Base-by-base conservation (phyloP, 2,329 filamentous ascomycete genomes). In the Diaporthe citri region DNA sequence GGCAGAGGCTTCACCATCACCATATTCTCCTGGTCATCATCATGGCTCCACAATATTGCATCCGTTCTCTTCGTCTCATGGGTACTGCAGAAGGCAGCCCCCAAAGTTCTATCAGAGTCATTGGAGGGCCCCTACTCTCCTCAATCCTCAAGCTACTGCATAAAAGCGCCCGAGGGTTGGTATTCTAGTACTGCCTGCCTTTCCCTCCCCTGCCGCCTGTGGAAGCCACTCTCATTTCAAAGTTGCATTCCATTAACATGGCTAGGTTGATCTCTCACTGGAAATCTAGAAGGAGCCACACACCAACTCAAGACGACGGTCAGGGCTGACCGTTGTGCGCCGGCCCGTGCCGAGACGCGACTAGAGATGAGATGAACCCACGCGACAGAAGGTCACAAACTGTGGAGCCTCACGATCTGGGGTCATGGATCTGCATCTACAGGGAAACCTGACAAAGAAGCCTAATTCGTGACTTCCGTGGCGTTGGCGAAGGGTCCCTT, bases 291-390 rank as follows among this genome's bases (percentile, higher is more conserved):
- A 31, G 52, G 52, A 56, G 52, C 52, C 52, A 28, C 52, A 56
- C 52, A 56, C 52, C 52, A 56, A 15, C 52, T 34, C 17, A 34
- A 56, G 52, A 56, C 52, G 25, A 56, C 28, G 31, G 28, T 12
- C 52, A 17, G n/a, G n/a, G n/a, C n/a, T n/a, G n/a, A 4, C 52
- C 28, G 52, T 52, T 56, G 52, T 36, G 56, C 56, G 31, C 31
- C 56, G 56, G 56, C 56, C 56, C 56, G 31, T 59, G 31, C 56
- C 56, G 56, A 59, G 56, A 39, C 31, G 28, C 31, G 31, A 59
- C 31, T 5, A 56, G 28, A 59, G 31, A 59, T 59, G 31, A 59
- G 31, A 59, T n/a, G 56, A 59, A 59, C 56, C 56, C 56, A 39
- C 20, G 31, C 56, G 20, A 39, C 56, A 36, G 20, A 36, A 22